Conservation (phyloP, 176 grass and related monocot species). For the Carex pumila region DNA sequence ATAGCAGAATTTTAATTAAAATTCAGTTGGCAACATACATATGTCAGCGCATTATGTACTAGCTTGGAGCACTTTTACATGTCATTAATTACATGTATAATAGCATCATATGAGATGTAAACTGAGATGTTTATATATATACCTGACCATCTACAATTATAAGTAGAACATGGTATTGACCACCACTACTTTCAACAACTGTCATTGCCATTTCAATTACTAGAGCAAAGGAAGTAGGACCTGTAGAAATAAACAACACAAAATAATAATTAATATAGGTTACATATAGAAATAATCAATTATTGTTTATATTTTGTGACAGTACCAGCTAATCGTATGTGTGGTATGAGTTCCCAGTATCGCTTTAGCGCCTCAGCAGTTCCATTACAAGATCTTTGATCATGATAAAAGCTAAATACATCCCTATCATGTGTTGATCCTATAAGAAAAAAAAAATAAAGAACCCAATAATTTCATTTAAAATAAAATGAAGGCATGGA, state of each 20-base stretch:
- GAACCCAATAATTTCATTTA: constrained; percentile 4
- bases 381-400: constrained; percentile 75
- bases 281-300: neutral
- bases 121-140: neutral
- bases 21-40: too few relatives aligned
- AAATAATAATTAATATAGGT: neutral
- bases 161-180: constrained; percentile 88
- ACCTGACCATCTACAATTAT: constrained; percentile 99
- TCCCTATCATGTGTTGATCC: constrained; percentile 90
- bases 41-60: too few relatives aligned
- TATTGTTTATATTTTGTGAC: neutral
- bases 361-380: constrained; percentile 53
- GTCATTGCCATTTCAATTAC: constrained; percentile 99
- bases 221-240: constrained; percentile 87
- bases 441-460: constrained; percentile 14
- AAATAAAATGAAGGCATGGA: neutral
- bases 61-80: too few relatives aligned
- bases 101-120: neutral
- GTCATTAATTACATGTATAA: too few relatives aligned
- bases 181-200: constrained; percentile 78
- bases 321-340: constrained; percentile 77
- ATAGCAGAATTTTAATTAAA: too few relatives aligned
- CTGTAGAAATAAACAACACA: constrained; percentile 23
- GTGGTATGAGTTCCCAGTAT: constrained; percentile 73
- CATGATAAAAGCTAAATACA: constrained; percentile 74